These are phyloP conservation scores for Camellia lanceoleosa DNA, from an alignment of 148 eudicot species.

Conservation along the genomic window DNA sequence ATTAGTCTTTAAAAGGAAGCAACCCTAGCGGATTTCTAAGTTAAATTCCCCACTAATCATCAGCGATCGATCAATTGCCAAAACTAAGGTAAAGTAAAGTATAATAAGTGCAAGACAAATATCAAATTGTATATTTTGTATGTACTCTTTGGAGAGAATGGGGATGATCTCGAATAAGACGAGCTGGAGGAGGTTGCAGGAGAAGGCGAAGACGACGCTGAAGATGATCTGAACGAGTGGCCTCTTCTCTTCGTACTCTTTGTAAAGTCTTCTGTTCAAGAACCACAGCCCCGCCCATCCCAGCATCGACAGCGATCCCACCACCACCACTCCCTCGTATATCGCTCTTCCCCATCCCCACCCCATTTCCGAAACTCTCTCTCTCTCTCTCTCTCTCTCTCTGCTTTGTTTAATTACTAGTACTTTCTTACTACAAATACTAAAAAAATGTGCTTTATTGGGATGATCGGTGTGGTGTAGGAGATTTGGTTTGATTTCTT, in stretches of 20 bases:
- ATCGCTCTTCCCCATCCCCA: slow-evolving; percentile 60
- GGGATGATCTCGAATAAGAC: slow-evolving; percentile 95
- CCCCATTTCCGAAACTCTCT: slow-evolving; percentile 24
- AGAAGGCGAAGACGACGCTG: slow-evolving; percentile 88
- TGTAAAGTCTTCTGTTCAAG: slow-evolving; percentile 74
- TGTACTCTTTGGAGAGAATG: slow-evolving; percentile 84
- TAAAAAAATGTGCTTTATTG: too few species aligned
- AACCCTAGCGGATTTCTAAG: too few species aligned
- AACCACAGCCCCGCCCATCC: slow-evolving; percentile 98
- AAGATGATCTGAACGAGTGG: slow-evolving; percentile 92
- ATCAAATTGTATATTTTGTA: too few species aligned
- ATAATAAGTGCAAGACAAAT: too few species aligned
- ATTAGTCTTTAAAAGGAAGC: too few species aligned
- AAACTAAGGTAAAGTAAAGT: too few species aligned
- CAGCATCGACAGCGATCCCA: slow-evolving; percentile 61
- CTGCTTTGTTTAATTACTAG: background rate
- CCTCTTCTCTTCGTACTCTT: slow-evolving; percentile 95
- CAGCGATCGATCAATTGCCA: too few species aligned
- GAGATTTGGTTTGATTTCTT: too few species aligned
- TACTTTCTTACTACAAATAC: too few species aligned
- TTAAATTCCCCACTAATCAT: too few species aligned
- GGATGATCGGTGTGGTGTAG: too few species aligned
- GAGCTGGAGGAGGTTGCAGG: slow-evolving; percentile 92
- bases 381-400: background rate
- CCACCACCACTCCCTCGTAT: slow-evolving; percentile 70